Conservation (phyloP, 306 rosid species). For the Sesbania bispinosa region DNA sequence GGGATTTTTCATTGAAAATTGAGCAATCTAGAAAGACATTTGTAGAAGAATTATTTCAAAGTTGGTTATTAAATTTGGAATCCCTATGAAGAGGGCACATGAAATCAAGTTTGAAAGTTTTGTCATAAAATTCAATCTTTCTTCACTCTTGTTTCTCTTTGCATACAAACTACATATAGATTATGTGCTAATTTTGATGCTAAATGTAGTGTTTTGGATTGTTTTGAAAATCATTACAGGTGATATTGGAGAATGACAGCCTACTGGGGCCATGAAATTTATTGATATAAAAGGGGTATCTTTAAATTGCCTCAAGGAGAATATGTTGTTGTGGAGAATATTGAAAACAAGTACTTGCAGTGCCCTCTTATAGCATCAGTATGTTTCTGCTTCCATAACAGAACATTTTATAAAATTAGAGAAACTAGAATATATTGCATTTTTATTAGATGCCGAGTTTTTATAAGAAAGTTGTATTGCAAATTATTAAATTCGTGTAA, state of each 20-base stretch:
- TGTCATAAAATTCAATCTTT: neutral
- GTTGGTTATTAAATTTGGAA: neutral
- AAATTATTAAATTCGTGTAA: neutral
- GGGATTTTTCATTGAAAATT: neutral
- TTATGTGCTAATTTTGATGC: neutral
- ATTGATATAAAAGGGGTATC: slow-evolving; percentile 83
- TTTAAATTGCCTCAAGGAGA: slow-evolving; percentile 96
- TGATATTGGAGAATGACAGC: slow-evolving; percentile 96
- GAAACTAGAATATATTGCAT: neutral
- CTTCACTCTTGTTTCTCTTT: neutral
- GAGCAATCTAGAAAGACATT: neutral
- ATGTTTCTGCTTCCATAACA: slow-evolving; percentile 29
- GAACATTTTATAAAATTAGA: neutral
- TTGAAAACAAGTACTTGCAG: slow-evolving; percentile 69
- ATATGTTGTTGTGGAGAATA: slow-evolving; percentile 84
- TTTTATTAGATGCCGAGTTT: neutral
- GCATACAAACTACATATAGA: neutral
- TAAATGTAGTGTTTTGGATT: neutral
- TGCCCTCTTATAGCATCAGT: slow-evolving; percentile 81
- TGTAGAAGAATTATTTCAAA: neutral
- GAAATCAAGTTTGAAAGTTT: neutral
- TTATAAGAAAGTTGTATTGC: neutral
- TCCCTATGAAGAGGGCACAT: neutral
- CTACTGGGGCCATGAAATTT: slow-evolving; percentile 83
- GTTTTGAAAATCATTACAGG: slow-evolving; percentile 48